Conservation (phyloP, 306 rosid species). For the Dalbergia oliveri region DNA sequence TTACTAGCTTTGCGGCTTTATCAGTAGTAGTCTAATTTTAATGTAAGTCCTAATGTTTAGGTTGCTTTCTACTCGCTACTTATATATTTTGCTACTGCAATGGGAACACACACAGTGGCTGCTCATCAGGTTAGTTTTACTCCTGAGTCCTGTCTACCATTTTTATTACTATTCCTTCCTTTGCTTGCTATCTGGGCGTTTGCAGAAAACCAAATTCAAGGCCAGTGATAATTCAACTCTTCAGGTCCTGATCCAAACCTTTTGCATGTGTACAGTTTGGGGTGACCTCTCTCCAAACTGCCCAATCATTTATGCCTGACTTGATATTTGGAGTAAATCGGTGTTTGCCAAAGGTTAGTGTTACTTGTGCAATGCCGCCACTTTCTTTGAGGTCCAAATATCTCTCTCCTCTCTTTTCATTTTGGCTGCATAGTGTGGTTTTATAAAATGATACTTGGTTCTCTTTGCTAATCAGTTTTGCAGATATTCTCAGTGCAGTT, state of each 20-base stretch:
- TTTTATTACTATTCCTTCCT: slow-evolving; percentile 31
- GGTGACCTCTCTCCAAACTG: slow-evolving; percentile 99
- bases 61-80: slow-evolving; percentile 91
- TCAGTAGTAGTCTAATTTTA: slow-evolving; percentile 31
- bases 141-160: no score
- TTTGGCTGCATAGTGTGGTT: slow-evolving; percentile 15
- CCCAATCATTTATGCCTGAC: slow-evolving; percentile 95
- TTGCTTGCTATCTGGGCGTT: slow-evolving; percentile 32
- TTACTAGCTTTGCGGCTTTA: slow-evolving; percentile 21
- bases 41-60: slow-evolving; percentile 51
- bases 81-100: slow-evolving; percentile 80
- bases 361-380: not conserved
- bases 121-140: slow-evolving; percentile 83
- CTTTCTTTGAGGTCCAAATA: slow-evolving; percentile 11
- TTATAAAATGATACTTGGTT: slow-evolving; percentile 24
- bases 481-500: not conserved
- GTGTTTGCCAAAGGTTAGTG: slow-evolving; percentile 76
- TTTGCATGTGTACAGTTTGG: slow-evolving; percentile 83
- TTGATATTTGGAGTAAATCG: slow-evolving; percentile 70
- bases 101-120: slow-evolving; percentile 91
- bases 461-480: not conserved
- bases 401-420: not conserved
- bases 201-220: not conserved
- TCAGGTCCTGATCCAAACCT: slow-evolving; percentile 92
- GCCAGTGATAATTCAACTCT: slow-evolving; percentile 35